phyloP scores from a whole-genome alignment of 345 rosid genomes.

The Brassica carinata region DNA sequence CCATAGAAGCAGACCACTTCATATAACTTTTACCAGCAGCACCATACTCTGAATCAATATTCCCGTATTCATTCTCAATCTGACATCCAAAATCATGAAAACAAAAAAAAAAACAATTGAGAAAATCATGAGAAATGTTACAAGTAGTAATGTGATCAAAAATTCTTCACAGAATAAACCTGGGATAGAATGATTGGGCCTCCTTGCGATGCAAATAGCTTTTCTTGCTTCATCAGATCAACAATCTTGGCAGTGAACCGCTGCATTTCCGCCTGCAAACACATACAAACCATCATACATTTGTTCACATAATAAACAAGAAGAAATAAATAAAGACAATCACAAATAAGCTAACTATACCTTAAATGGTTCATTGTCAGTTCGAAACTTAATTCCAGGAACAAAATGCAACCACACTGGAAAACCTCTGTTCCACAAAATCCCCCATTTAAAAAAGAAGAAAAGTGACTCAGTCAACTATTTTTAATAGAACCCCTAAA shows the following conservation, averaged over 20 bases:
- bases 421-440: conserved; percentile 65
- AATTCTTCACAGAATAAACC: conserved; percentile 42
- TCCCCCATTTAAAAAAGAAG: not conserved
- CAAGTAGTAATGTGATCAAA: not conserved
- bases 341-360: conserved; percentile 40
- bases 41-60: conserved; percentile 67
- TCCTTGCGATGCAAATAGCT: conserved; percentile 92
- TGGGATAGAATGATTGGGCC: conserved; percentile 95
- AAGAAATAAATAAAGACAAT: not conserved
- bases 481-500: not conserved
- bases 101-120: not conserved
- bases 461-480: no score
- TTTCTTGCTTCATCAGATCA: conserved; percentile 84
- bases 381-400: conserved; percentile 81
- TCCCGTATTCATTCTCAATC: conserved; percentile 99
- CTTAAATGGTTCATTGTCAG: conserved; percentile 89
- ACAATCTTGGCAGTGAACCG: conserved; percentile 86
- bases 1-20: conserved; percentile 95
- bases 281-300: not conserved
- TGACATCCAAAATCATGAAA: conserved; percentile 33
- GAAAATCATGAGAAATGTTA: not conserved
- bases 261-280: conserved; percentile 80
- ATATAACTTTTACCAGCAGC: conserved; percentile 71
- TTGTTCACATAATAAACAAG: not conserved
- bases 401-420: conserved; percentile 93